These are phyloP conservation scores for Citrullus amarus DNA, from an alignment of 306 rosid species.

Conservation along the genomic window DNA sequence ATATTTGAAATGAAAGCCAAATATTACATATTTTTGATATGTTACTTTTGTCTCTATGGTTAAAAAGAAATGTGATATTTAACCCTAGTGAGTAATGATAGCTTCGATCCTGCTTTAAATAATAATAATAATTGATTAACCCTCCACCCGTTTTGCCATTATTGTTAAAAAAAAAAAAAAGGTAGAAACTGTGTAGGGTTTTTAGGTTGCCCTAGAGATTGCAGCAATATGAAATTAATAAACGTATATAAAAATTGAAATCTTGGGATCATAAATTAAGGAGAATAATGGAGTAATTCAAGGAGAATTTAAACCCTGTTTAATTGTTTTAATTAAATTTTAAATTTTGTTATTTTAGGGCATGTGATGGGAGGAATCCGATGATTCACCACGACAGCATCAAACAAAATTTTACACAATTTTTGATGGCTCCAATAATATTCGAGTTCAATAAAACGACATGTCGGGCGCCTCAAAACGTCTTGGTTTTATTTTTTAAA, in stretches of 20 bases:
- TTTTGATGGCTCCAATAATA: conserved; percentile 25
- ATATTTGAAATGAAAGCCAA: neutral
- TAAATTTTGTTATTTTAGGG: neutral
- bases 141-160: neutral
- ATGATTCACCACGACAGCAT: conserved; percentile 36
- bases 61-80: neutral
- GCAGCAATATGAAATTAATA: neutral
- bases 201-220: neutral
- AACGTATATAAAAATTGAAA: conserved; percentile 1
- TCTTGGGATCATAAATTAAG: conserved; percentile 42
- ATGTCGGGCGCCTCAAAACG: conserved; percentile 28
- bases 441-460: conserved; percentile 26
- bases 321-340: neutral
- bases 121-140: neutral
- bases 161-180: neutral
- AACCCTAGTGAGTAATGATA: neutral
- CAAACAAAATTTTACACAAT: conserved; percentile 26
- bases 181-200: conserved; percentile 9
- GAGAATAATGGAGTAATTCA: conserved; percentile 20
- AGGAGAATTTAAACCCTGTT: neutral
- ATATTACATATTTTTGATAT: neutral
- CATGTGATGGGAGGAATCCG: conserved; percentile 49
- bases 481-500: conserved; percentile 16
- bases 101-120: neutral
- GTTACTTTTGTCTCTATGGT: no score